Base-by-base conservation (phyloP, 768 basidiomycete genomes). In the Termitomyces sp. region DNA sequence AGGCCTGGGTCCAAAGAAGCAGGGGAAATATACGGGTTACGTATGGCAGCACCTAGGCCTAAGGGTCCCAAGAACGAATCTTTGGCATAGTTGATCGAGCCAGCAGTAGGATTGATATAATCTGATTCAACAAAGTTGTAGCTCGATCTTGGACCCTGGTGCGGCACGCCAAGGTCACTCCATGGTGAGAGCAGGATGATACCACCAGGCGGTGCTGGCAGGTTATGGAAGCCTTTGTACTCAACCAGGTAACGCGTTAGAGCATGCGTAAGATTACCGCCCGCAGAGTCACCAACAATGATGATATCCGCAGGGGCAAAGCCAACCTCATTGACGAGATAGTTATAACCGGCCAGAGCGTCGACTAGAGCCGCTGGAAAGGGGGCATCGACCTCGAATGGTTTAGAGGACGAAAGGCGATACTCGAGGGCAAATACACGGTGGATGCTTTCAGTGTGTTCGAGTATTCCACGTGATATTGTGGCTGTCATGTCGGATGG, bases 341-440 rank as follows among this genome's bases (percentile, higher is more conserved):
- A 86, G 46, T 78, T 70, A 67, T 91, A 94, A 7, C 85, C 89
- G 1, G 86, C 80, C 10, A 92, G 70, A 3, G 82, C 84, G 64
- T 94, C 90, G 14, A 93, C 70, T 0, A 94, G 74, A 19, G 87
- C 87, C 0, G 86, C 75, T 0, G 91, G 91, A 73, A 93, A 93
- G 8, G 88, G 79, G 58, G 84, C 75, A 5, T 69, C 70, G 12
- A 73, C 68, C 30, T 65, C 58, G 63, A 71, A 71, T 28, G 81
- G 76, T 49, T 71, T 66, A 12, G 70, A 66, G 6, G 81, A 70
- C 40, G 83, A 81, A 44, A 86, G 78, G 5, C 89, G 84, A 68
- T 93, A 94, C 69, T 91, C 91, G 48, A 89, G 62, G 12, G 79
- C 78, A 63, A 89, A 78, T 5, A 75, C 71, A 42, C 84, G 80